Base-by-base conservation (phyloP, 1,284 basidiomycete species). In the Vanrija pseudolonga region DNA sequence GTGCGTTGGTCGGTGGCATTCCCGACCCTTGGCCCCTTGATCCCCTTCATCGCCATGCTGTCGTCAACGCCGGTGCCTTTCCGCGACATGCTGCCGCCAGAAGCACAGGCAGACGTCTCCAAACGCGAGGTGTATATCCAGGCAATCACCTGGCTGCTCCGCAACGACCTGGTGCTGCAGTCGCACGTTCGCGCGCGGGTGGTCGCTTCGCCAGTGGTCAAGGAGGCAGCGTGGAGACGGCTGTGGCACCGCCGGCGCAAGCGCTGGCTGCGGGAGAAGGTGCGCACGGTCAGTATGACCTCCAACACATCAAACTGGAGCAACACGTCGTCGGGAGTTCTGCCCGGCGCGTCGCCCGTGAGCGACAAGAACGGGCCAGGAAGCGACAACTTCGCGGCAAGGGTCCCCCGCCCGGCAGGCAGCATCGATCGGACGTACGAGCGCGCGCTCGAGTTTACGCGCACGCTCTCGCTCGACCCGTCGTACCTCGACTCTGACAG, bases 71-170 rank as follows among this genome's bases (percentile, higher is more conserved):
- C 85, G 20, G 81, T 62, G 80, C 71, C 87, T 81, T 94, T 88
- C 73, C 64, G 68, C 24, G 66, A 71, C 36, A 53, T 72, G 28
- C 55, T 75, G 17, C 69, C 72, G 1, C 14, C 54, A 14, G 63
- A 67, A 2, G 57, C 57, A 14, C 57, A 59, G 15, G 55, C 53
- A 1, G 60, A 57, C 15, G 39, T 49, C 1, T 11, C 51, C 26
- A 59, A 61, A 23, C 82, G 91, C 26, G 80, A 83, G 15, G 74
- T 85, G 41, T 95, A 89, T 68, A 82, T 88, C 53, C 84, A 89
- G 40, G 87, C 93, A 37, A 83, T 98, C n/a, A 77, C 88, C 43
- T 98, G 94, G 93, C 84, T 98, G 78, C 81, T 98, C 38, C 87
- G 89, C 61, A 84, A 86, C 47, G 89, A 90, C 63, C 81, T 98